Conservation (phyloP, 2,329 filamentous ascomycete species). For the Elsinoe ampelina region DNA sequence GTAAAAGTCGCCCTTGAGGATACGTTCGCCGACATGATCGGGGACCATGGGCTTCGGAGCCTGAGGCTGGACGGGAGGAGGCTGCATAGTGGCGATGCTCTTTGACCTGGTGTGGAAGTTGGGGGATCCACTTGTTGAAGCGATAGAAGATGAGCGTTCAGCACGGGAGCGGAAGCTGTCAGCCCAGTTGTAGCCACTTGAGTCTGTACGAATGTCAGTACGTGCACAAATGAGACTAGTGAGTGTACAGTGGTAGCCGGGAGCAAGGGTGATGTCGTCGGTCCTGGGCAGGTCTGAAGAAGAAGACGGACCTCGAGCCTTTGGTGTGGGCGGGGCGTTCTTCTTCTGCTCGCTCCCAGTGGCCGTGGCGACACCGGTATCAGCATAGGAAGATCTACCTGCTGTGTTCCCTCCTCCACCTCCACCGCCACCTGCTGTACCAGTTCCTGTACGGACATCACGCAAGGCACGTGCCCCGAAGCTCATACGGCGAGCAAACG, state of each 20-base stretch:
- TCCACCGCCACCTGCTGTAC: constrained; percentile 31
- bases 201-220: constrained; percentile 52
- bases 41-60: constrained; percentile 55
- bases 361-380: constrained; percentile 13
- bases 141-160: constrained; percentile 59
- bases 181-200: constrained; percentile 91
- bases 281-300: constrained; percentile 12
- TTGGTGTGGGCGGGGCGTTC: constrained; percentile 20
- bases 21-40: constrained; percentile 92
- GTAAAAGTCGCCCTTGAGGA: constrained; percentile 94
- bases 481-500: constrained; percentile 77
- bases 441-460: constrained; percentile 49
- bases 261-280: background rate
- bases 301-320: constrained; percentile 50
- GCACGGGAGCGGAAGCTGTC: constrained; percentile 89
- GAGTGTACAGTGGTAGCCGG: background rate
- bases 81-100: constrained; percentile 56
- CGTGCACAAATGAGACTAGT: constrained; percentile 21
- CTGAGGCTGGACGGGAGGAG: constrained; percentile 38
- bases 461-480: constrained; percentile 75
- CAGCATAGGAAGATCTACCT: constrained; percentile 46
- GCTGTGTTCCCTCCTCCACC: constrained; percentile 48
- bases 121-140: constrained; percentile 38
- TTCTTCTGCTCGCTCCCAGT: constrained; percentile 16
- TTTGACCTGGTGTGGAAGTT: constrained; percentile 55